A percentile compares a stretch with the other conserved stretches of the same genome.
phyloP scores from a whole-genome alignment of 2,329 filamentous ascomycete genomes.

The Cytospora piceae region DNA sequence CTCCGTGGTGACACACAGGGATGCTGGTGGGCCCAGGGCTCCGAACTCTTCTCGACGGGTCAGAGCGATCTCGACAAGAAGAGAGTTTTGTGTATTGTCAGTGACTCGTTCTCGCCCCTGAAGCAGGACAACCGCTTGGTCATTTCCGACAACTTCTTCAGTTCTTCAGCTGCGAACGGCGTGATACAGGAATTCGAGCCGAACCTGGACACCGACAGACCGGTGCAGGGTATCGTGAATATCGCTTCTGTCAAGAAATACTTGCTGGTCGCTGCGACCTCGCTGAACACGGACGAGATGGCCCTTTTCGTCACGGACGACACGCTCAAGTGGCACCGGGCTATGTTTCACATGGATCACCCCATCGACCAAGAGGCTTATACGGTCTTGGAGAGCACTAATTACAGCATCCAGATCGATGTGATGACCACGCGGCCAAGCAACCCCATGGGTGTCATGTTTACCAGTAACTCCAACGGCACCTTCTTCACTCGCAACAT shows the following conservation, averaged over 20 bases:
- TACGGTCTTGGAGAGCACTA: slow-evolving; percentile 92
- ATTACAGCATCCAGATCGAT: slow-evolving; percentile 97
- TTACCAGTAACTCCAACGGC: slow-evolving; percentile 96
- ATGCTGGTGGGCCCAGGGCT: slow-evolving; percentile 87
- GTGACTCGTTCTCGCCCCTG: slow-evolving; percentile 71
- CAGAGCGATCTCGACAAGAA: slow-evolving; percentile 66
- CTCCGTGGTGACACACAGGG: slow-evolving; percentile 71
- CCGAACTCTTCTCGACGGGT: slow-evolving; percentile 72
- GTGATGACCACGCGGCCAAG: slow-evolving; percentile 72
- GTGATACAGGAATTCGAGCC: slow-evolving; percentile 71
- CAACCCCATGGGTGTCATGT: slow-evolving; percentile 81
- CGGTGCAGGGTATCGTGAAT: slow-evolving; percentile 79
- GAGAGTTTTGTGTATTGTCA: slow-evolving; percentile 79
- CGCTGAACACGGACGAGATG: slow-evolving; percentile 83
- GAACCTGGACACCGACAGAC: slow-evolving; percentile 71
- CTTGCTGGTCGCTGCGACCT: slow-evolving; percentile 80
- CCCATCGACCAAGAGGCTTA: slow-evolving; percentile 83
- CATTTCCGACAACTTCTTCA: slow-evolving; percentile 84
- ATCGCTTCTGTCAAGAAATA: slow-evolving; percentile 85
- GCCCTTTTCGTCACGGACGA: slow-evolving; percentile 89
- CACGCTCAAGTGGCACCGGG: slow-evolving; percentile 84
- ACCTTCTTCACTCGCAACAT: slow-evolving; percentile 93
- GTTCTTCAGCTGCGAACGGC: slow-evolving; percentile 49
- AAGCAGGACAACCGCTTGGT: slow-evolving; percentile 77
- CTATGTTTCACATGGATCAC: slow-evolving; percentile 83